Conservation (phyloP, 129 eudicot species). For the Chrysanthemum makinoi region DNA sequence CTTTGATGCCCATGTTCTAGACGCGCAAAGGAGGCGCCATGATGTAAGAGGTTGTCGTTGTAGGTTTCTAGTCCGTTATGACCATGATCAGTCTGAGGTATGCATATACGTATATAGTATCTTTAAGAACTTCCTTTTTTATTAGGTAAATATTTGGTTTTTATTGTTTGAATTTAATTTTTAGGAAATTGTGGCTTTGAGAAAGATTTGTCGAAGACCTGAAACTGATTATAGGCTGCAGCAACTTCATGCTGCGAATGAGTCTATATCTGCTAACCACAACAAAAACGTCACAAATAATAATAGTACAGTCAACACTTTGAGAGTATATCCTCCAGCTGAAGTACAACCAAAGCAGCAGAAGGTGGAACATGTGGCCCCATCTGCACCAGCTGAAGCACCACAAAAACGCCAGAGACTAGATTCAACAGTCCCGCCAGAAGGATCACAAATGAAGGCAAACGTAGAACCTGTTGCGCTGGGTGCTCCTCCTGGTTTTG, state of each 20-base stretch:
- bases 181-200: slow-evolving; percentile 89
- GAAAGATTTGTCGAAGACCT: slow-evolving; percentile 90
- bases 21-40: slow-evolving; percentile 96
- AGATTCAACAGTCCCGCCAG: slow-evolving; percentile 26
- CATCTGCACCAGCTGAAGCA: slow-evolving; percentile 13
- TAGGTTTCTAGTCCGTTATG: slow-evolving; percentile 91
- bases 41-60: slow-evolving; percentile 98
- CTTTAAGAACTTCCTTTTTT: neutral
- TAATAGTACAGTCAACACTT: slow-evolving; percentile 34
- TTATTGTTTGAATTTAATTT: neutral
- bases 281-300: slow-evolving; percentile 43
- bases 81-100: slow-evolving; percentile 97
- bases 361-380: slow-evolving; percentile 4
- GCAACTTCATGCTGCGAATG: slow-evolving; percentile 71
- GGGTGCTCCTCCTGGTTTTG: slow-evolving; percentile 17
- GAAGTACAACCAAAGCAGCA: slow-evolving; percentile 42
- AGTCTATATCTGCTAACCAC: slow-evolving; percentile 37
- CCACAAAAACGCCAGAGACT: slow-evolving; percentile 33
- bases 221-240: slow-evolving; percentile 94
- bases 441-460: slow-evolving; percentile 28
- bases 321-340: slow-evolving; percentile 55
- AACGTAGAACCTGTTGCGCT: slow-evolving; percentile 14
- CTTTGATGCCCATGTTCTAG: slow-evolving; percentile 94
- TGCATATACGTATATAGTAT: neutral
- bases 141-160: neutral